phyloP scores from a whole-genome alignment of 2,329 filamentous ascomycete genomes.

The Mycosphaerella sp. region DNA sequence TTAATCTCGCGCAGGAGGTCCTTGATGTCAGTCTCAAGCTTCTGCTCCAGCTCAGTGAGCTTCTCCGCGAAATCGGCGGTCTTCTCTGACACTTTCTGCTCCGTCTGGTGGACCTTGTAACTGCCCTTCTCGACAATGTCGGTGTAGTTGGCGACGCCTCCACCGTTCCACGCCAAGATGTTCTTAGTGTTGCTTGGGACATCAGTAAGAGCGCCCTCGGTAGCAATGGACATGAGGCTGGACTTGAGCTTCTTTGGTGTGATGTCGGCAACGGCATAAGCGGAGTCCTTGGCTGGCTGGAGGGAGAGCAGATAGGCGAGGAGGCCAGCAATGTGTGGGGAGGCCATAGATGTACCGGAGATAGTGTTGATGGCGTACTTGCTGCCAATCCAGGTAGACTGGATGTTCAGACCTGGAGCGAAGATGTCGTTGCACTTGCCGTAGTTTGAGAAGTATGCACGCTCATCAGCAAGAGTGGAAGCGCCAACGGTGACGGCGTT shows the following conservation, averaged over 20 bases:
- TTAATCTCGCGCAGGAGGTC: conserved; percentile 40
- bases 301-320: conserved; percentile 97
- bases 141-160: conserved; percentile 83
- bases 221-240: conserved; percentile 76
- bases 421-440: conserved; percentile 99
- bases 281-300: conserved; percentile 82
- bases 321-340: conserved; percentile 92
- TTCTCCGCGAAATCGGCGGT: conserved; percentile 43
- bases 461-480: conserved; percentile 85
- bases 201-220: conserved; percentile 68
- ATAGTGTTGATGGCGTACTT: conserved; percentile 97
- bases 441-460: conserved; percentile 99
- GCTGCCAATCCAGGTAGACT: conserved; percentile 97
- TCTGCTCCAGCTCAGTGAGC: conserved; percentile 33
- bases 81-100: conserved; percentile 18
- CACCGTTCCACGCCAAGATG: conserved; percentile 98
- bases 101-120: conserved; percentile 32
- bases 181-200: conserved; percentile 84
- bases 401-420: conserved; percentile 81
- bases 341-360: conserved; percentile 98
- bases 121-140: conserved; percentile 37
- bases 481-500: conserved; percentile 95
- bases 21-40: conserved; percentile 40
- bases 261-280: conserved; percentile 81
- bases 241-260: conserved; percentile 93